Conservation (phyloP, 768 basidiomycete species). For the Boletellus sp. region DNA sequence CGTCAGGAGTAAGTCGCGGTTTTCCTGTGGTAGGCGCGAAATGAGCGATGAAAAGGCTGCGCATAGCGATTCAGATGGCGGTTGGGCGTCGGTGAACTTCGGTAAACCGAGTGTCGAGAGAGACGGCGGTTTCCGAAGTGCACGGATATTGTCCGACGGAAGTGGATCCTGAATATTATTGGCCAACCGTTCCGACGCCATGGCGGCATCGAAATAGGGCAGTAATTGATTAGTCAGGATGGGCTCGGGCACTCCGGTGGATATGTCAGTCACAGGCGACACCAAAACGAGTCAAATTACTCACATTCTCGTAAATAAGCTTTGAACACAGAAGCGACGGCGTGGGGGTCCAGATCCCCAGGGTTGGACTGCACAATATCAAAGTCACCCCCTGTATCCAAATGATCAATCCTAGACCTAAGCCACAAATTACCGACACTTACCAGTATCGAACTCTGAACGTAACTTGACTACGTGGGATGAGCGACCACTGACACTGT, state of each 20-base stretch:
- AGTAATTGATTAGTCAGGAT: slow-evolving; percentile 71
- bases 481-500: slow-evolving; percentile 78
- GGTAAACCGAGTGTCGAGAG: slow-evolving; percentile 77
- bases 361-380: slow-evolving; percentile 75
- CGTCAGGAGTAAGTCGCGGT: slow-evolving; percentile 79
- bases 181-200: slow-evolving; percentile 49
- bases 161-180: slow-evolving; percentile 24
- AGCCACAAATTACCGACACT: slow-evolving; percentile 16
- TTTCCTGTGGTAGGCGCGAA: slow-evolving; percentile 68
- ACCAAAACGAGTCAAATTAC: slow-evolving; percentile 30
- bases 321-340: slow-evolving; percentile 90
- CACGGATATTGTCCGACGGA: slow-evolving; percentile 36
- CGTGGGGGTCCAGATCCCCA: slow-evolving; percentile 90
- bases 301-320: slow-evolving; percentile 88
- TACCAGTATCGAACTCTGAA: slow-evolving; percentile 78
- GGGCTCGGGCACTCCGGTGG: slow-evolving; percentile 73
- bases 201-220: slow-evolving; percentile 76
- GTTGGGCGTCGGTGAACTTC: slow-evolving; percentile 54
- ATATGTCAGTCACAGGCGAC: slow-evolving; percentile 4
- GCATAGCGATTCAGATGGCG: slow-evolving; percentile 57
- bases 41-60: slow-evolving; percentile 62
- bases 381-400: slow-evolving; percentile 71
- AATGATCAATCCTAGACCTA: slow-evolving; percentile 4
- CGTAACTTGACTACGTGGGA: slow-evolving; percentile 75
- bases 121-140: slow-evolving; percentile 72